Evolutionary conservation across 2,329 filamentous ascomycete genomes (phyloP).

Genomic region (Fusarium robinianum): DNA sequence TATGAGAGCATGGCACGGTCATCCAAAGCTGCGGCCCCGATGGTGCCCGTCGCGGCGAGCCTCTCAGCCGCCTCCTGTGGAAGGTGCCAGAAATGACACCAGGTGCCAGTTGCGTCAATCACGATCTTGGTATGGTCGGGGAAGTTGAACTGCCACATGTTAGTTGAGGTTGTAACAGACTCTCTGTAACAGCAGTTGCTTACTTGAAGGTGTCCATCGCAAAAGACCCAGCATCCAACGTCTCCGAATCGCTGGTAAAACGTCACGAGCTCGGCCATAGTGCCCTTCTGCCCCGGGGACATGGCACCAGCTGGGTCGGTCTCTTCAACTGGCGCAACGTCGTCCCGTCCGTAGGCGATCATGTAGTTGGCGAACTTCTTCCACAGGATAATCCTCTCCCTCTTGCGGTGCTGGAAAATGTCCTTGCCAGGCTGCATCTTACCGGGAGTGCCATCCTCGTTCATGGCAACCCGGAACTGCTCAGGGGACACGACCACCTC

Average conservation of each 20-base stretch:
- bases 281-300: constrained; percentile 44
- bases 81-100: constrained; percentile 78
- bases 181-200: constrained; percentile 6
- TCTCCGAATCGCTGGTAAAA: constrained; percentile 84
- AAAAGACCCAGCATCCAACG: constrained; percentile 81
- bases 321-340: constrained; percentile 57
- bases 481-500: constrained; percentile 67
- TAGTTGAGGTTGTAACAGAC: constrained; percentile 17
- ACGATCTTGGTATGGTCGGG: constrained; percentile 87
- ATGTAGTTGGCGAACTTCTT: constrained; percentile 78
- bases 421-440: constrained; percentile 67
- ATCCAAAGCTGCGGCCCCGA: constrained; percentile 71
- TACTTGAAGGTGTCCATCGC: constrained; percentile 78
- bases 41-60: constrained; percentile 66
- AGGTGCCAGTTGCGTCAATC: constrained; percentile 72
- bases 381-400: constrained; percentile 69
- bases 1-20: constrained; percentile 73
- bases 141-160: constrained; percentile 72
- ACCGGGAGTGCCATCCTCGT: constrained; percentile 62
- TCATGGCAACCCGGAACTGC: constrained; percentile 60
- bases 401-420: constrained; percentile 67
- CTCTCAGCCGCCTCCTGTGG: constrained; percentile 70
- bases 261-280: constrained; percentile 65
- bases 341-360: constrained; percentile 74
- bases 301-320: constrained; percentile 47